Conservation (phyloP, 805 yeast genomes). For the Cyberlindnera mycetangii region DNA sequence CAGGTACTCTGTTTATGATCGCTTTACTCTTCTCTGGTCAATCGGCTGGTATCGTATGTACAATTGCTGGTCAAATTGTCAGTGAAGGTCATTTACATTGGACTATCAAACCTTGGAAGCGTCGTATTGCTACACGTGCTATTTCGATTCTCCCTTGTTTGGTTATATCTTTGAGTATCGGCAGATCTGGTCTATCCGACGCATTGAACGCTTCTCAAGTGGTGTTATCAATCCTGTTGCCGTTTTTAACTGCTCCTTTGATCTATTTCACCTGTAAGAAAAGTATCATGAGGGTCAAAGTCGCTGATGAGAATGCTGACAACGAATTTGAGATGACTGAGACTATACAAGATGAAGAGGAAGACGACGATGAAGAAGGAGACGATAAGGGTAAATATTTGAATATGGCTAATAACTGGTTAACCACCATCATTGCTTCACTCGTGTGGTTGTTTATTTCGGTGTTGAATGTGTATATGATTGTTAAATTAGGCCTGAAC, state of each 20-base stretch:
- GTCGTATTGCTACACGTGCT: conserved; percentile 73
- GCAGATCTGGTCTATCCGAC: conserved; percentile 64
- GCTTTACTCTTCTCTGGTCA: conserved; percentile 85
- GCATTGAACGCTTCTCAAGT: conserved; percentile 88
- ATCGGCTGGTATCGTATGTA: conserved; percentile 89
- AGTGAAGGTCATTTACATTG: conserved; percentile 87
- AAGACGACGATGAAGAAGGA: conserved; percentile 11
- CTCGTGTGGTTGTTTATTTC: conserved; percentile 70
- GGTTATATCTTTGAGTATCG: conserved; percentile 65
- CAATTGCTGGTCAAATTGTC: conserved; percentile 91
- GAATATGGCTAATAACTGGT: conserved; percentile 62
- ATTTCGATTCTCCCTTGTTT: conserved; percentile 83
- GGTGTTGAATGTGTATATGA: conserved; percentile 64
- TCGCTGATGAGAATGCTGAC: conserved; percentile 21
- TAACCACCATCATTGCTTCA: conserved; percentile 48
- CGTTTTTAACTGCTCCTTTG: conserved; percentile 82
- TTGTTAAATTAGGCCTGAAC: conserved; percentile 39
- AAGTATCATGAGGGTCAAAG: conserved; percentile 61
- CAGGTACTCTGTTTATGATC: conserved; percentile 80
- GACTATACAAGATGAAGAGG: conserved; percentile 14
- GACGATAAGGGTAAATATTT: conserved; percentile 21
- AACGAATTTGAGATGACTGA: conserved; percentile 3
- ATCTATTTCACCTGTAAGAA: conserved; percentile 75
- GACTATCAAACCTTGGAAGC: conserved; percentile 75
- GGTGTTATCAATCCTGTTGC: conserved; percentile 74